Evolutionary conservation across 129 eudicot genomes (phyloP).

Genomic region (Escallonia herrerae): DNA sequence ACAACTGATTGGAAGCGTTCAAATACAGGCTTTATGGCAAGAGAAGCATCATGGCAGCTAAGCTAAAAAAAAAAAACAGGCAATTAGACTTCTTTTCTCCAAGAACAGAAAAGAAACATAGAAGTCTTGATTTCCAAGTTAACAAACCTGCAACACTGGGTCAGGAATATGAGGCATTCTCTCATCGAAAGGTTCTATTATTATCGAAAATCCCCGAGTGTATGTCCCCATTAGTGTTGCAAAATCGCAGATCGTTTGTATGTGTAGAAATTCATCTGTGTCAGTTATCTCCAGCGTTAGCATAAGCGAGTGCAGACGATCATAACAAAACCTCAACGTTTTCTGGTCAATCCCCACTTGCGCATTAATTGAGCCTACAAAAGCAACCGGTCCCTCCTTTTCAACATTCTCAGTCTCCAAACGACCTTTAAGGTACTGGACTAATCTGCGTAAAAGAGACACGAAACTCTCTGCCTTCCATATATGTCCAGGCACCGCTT

Average conservation of each 20-base stretch:
- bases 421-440: conserved; percentile 78
- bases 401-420: conserved; percentile 83
- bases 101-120: too few species aligned
- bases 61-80: conserved; percentile 36
- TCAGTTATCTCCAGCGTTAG: conserved; percentile 87
- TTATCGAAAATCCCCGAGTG: conserved; percentile 89
- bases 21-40: conserved; percentile 96
- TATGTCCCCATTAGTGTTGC: conserved; percentile 97
- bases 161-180: conserved; percentile 99
- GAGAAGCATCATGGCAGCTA: conserved; percentile 98
- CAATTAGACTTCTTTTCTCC: too few species aligned
- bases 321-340: conserved; percentile 85
- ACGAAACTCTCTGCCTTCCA: conserved; percentile 87
- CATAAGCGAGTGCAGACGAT: conserved; percentile 88
- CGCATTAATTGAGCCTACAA: conserved; percentile 66
- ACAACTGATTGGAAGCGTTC: conserved; percentile 96
- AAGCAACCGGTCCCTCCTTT: conserved; percentile 90
- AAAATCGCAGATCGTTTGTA: conserved; percentile 91
- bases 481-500: conserved; percentile 96
- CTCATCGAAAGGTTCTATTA: conserved; percentile 94
- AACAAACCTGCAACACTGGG: conserved; percentile 86
- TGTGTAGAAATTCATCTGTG: conserved; percentile 82
- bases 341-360: conserved; percentile 96
- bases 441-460: conserved; percentile 86
- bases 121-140: background rate